Evolutionary conservation across 306 rosid species (phyloP).

Genomic region (Inga oerstediana): DNA sequence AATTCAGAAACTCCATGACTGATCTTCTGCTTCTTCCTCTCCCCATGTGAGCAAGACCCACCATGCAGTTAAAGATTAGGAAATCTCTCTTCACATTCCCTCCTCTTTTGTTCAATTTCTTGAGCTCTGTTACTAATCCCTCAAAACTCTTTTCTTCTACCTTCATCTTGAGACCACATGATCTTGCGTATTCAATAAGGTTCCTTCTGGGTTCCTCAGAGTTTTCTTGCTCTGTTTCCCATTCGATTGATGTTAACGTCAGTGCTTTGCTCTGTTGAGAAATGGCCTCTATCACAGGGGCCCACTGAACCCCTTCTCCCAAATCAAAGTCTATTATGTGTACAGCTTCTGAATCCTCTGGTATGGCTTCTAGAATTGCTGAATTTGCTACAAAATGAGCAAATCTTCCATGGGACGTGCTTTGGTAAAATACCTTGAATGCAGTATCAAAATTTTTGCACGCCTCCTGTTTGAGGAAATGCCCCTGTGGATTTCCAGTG

Average conservation of each 20-base stretch:
- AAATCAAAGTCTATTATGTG: constrained; percentile 55
- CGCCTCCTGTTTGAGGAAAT: constrained; percentile 52
- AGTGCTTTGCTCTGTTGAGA: constrained; percentile 35
- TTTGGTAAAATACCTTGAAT: constrained; percentile 40
- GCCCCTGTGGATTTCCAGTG: neutral
- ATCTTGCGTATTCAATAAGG: constrained; percentile 39
- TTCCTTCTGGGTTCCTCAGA: constrained; percentile 39
- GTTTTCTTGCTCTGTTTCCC: constrained; percentile 36
- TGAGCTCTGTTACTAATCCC: constrained; percentile 41
- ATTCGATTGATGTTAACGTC: constrained; percentile 45
- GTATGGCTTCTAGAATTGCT: constrained; percentile 50
- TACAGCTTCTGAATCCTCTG: constrained; percentile 45
- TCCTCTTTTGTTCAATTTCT: constrained; percentile 43
- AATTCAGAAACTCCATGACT: constrained; percentile 43
- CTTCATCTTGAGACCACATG: constrained; percentile 37
- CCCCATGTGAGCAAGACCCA: constrained; percentile 48
- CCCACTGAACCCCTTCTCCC: constrained; percentile 52
- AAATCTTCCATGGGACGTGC: constrained; percentile 45
- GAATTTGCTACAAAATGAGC: constrained; percentile 52
- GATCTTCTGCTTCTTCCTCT: constrained; percentile 44
- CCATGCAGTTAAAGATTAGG: constrained; percentile 51
- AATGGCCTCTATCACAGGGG: constrained; percentile 45
- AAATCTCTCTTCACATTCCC: constrained; percentile 38
- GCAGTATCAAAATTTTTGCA: constrained; percentile 39
- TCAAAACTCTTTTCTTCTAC: constrained; percentile 44